Base-by-base conservation (phyloP, 495 filamentous ascomycete genomes). In the Penicillium manginii region DNA sequence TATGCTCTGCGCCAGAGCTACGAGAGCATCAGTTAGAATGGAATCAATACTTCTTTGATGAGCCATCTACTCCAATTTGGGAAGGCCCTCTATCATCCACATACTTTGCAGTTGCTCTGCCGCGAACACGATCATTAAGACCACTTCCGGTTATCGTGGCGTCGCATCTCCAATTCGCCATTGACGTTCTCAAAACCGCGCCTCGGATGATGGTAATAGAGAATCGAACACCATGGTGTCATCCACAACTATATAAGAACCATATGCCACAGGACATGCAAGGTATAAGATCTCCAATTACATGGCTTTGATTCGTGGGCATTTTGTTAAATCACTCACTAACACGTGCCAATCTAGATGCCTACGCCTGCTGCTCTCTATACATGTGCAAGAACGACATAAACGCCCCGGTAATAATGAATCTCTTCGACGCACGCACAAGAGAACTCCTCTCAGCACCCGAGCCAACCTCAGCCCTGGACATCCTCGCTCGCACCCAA, bases 171-270 rank as follows among this genome's bases (percentile, higher is more conserved):
- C 68, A 74, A 31, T 82, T 79, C 59, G 64, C 78, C 9, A 70
- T 84, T 18, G 75, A 78, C 52, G 59, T 60, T 14, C 63, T 81
- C 6, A 73, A 72, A 29, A 58, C 67, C 4, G 68, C 76, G 11
- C 78, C 81, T 0, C 68, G 63, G 29, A 79, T 68, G 59, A 80
- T 83, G 77, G 78, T 82, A 1, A 54, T 69, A 3, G 70, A 81
- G 61, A 80, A 74, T 42, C 69, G 71, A 51, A 83, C 77, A 0
- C 76, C 76, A 0, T 84, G 81, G 81, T 74, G 71, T 54, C 81
- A 84, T 59, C 71, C 65, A 1, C 62, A 70, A 14, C 65, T 84
- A 1, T 83, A 83, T 54, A 62, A 68, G 39, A 68, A 73, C 15
- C 50, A 64, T 7, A 82, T 83, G 79, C 82, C 82, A 1, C 58